phyloP scores from a whole-genome alignment of 192 early-diverging fungal species.

The Linnemannia schmuckeri region DNA sequence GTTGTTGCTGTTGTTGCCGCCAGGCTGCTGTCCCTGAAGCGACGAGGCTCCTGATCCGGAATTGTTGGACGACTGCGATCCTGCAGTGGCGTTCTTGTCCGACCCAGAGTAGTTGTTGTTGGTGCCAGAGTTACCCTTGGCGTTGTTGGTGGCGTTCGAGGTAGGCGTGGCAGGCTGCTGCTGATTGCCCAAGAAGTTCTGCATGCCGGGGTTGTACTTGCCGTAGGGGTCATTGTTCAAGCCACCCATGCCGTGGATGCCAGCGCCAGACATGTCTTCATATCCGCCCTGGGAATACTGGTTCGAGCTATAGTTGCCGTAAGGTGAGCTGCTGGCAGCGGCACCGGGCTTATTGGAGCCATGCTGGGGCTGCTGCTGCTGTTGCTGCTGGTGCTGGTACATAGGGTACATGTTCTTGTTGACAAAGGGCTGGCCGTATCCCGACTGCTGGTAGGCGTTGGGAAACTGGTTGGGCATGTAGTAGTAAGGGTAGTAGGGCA shows the following conservation, averaged over 20 bases:
- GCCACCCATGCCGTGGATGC: slow-evolving; percentile 49
- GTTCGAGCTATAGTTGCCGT: slow-evolving; percentile 51
- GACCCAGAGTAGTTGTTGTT: slow-evolving; percentile 44
- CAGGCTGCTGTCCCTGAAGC: slow-evolving; percentile 52
- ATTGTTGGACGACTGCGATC: slow-evolving; percentile 30
- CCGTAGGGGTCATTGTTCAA: slow-evolving; percentile 46
- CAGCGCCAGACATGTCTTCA: slow-evolving; percentile 51
- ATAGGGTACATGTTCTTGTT: slow-evolving; percentile 95
- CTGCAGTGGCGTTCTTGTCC: slow-evolving; percentile 29
- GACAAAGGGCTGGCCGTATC: slow-evolving; percentile 91
- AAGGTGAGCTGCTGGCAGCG: slow-evolving; percentile 52
- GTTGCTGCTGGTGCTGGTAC: slow-evolving; percentile 67
- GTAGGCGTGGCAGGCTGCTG: slow-evolving; percentile 46
- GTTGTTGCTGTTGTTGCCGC: slow-evolving; percentile 3
- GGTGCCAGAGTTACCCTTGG: slow-evolving; percentile 36
- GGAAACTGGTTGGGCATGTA: slow-evolving; percentile 86
- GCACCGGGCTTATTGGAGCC: slow-evolving; percentile 62
- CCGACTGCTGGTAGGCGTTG: slow-evolving; percentile 80
- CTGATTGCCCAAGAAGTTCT: slow-evolving; percentile 53
- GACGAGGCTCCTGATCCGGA: slow-evolving; percentile 18
- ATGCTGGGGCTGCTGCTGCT: slow-evolving; percentile 55
- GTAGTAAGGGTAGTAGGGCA: slow-evolving; percentile 90
- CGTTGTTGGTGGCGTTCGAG: slow-evolving; percentile 18
- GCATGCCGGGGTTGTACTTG: slow-evolving; percentile 56
- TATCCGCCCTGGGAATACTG: slow-evolving; percentile 51